Base-by-base conservation (phyloP, 257 asterid species). In the Prunella vulgaris region DNA sequence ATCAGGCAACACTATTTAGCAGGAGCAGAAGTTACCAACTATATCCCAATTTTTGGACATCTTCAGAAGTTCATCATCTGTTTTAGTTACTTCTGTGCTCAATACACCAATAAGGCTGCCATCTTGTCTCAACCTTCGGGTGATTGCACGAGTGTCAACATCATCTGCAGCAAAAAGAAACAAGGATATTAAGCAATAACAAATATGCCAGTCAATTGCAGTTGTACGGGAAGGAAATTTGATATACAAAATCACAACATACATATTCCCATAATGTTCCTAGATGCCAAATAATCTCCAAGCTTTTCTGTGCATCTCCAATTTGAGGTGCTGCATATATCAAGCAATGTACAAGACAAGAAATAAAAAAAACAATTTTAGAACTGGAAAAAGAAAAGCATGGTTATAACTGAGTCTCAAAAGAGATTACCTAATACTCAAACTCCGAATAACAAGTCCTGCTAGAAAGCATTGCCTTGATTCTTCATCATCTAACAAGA, bases 81-180 rank as follows among this genome's bases (percentile, higher is more conserved):
- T 79, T 83, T 80, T 87, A 60, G 90, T 77, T 35, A 80, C 77
- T 62, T 90, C 99, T 0, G 97, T 93, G 84, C 93, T 93, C 78
- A 90, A 78, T 2, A 93, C 97, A 79, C 97, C 99, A 35, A 85
- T 84, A 79, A 93, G 99, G 81, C 97, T 93, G 70, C 99, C 99
- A 66, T 90, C 96, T 81, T 93, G 83, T 68, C 99, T 87, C 78
- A 86, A 76, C 77, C 89, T 80, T 62, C 96, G 86, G 70, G 99
- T 90, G 74, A 90, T 90, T 46, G 99, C 99, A 78, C 97, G 96
- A 71, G 99, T 93, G 77, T 93, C 97, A 15, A 93, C 96, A 69
- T 90, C 97, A 81, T 88, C 99, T 93, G 84, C 76, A 73, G 69
- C 46, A 52, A 4, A 76, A 42, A 21, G 66, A 49, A 71, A 69